Evolutionary conservation across 129 eudicot genomes (phyloP).

Genomic region (Centella asiatica): DNA sequence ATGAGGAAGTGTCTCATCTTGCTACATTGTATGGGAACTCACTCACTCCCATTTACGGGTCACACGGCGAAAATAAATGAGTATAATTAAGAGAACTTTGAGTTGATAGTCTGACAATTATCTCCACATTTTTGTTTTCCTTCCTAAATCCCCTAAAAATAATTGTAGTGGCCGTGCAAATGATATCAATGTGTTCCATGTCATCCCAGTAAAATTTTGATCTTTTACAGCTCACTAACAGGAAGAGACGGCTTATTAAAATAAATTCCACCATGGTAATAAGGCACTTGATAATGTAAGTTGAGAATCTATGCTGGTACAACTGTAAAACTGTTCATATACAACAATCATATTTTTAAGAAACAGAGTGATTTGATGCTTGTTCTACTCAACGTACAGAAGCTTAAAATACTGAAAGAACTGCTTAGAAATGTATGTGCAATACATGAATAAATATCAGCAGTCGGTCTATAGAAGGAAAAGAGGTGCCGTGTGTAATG

Average conservation of each 20-base stretch:
- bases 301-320: constrained; percentile 6
- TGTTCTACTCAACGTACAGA: not conserved
- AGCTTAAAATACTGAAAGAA: not conserved
- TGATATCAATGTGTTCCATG: not conserved
- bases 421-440: constrained; percentile 11
- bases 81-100: constrained; percentile 4
- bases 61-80: constrained; percentile 6
- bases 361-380: not conserved
- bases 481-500: not conserved
- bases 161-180: constrained; percentile 4
- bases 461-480: no score
- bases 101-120: constrained; percentile 10
- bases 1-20: constrained; percentile 5
- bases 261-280: not conserved
- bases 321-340: not conserved
- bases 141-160: constrained; percentile 21
- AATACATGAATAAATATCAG: constrained; percentile 9
- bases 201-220: not conserved
- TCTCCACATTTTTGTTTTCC: constrained; percentile 17
- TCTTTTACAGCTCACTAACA: constrained; percentile 1
- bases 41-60: constrained; percentile 5
- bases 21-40: not conserved
- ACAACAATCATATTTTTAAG: constrained; percentile 1
- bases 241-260: not conserved
- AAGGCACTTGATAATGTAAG: not conserved